Evolutionary conservation across 495 filamentous ascomycete species (phyloP), one percentile per base, ranked within the genome.

Genomic region (Neurospora sp.): DNA sequence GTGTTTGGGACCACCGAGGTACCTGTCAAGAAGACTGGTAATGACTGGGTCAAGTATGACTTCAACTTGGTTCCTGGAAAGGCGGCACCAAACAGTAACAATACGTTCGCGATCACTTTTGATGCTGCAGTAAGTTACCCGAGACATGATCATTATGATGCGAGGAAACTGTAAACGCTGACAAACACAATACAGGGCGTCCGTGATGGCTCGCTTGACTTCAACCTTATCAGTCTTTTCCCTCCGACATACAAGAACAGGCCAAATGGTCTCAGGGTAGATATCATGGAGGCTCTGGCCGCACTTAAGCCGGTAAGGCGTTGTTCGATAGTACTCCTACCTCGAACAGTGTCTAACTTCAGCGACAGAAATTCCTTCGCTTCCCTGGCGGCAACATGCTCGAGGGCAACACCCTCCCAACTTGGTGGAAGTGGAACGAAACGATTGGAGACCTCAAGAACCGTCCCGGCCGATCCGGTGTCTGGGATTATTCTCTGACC

Each of bases 321-420:
- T 22, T 71, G 9, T 5, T 37, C 9, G 6, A n/a, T 9, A 40
- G 20, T 0, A 4, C 9, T 48, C 9, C 14, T 53, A 20, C 18
- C 3, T 12, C 16, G 5, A 31, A 72, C 9, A 16, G 20, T 3
- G 71, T 31, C 59, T 22, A 41, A 69, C 9, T 0, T 31, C 27
- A 4, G 40, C 0, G 35, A 72, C 70, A 78, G 72, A 84, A 76
- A 35, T 89, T 91, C 75, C 81, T 92, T 42, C 84, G 91, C 7
- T 87, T 91, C 53, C 90, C 90, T 0, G 90, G 90, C 37, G 91
- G 91, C 1, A 92, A 92, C 76, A 91, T 90, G 77, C 79, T 91
- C 73, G 89, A 91, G 74, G 89, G 89, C 35, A 76, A 85, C 44
- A 86, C 78, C 31, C 81, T 85, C 42, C 79, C 77, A 20, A 83